Percentiles rank a stretch among this genome's conserved stretches.
These are phyloP conservation scores for Parietichytrium sp. DNA, from an alignment of 108 stramenopile species.

Conservation along the genomic window DNA sequence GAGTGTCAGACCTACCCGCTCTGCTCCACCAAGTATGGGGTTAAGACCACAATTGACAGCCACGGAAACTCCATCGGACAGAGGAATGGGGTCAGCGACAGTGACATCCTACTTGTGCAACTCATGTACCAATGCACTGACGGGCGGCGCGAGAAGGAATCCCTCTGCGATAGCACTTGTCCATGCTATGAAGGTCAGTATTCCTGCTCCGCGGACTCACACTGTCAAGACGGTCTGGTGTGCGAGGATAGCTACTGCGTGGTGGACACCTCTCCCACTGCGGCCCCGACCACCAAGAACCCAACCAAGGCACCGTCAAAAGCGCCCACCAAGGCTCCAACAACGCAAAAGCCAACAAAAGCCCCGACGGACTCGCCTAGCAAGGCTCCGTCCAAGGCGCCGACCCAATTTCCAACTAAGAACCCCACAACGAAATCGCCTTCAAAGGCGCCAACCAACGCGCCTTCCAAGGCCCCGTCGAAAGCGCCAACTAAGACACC, in stretches of 20 bases:
- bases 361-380: not conserved
- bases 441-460: too few relatives aligned
- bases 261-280: not conserved
- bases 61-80: not conserved
- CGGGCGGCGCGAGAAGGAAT: not conserved
- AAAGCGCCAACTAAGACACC: too few relatives aligned
- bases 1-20: too few relatives aligned
- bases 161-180: not conserved
- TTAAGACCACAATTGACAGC: not conserved
- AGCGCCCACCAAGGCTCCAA: not conserved
- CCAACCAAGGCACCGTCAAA: not conserved
- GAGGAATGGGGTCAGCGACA: not conserved
- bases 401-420: too few relatives aligned
- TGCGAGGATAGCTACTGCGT: not conserved
- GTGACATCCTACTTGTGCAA: conserved; percentile 37
- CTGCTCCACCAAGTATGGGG: too few relatives aligned
- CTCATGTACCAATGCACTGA: conserved; percentile 36
- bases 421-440: too few relatives aligned
- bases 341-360: not conserved
- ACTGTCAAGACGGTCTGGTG: not conserved
- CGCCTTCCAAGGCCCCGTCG: too few relatives aligned
- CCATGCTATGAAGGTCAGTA: not conserved
- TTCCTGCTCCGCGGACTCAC: not conserved
- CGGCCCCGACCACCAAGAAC: not conserved
- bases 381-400: too few relatives aligned